Conservation (phyloP, 176 grass and related monocot species). For the Areca catechu region DNA sequence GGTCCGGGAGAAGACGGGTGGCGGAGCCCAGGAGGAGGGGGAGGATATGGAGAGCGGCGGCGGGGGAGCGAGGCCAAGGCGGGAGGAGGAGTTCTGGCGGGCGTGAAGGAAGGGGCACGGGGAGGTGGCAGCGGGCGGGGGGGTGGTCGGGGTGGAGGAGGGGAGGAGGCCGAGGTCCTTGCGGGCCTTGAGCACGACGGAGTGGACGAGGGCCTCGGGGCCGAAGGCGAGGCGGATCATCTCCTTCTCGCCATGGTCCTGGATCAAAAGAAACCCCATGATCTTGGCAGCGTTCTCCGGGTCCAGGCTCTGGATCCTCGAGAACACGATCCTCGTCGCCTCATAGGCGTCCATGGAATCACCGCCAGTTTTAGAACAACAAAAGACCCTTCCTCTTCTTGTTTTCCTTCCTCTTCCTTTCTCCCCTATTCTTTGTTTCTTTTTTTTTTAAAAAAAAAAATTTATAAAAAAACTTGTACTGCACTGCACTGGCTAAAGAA, state of each 20-base stretch:
- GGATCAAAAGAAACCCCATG: constrained; percentile 83
- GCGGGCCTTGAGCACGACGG: constrained; percentile 55
- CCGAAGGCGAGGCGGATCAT: constrained; percentile 95
- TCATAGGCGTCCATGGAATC: constrained; percentile 86
- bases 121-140: no score
- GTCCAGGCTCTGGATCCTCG: constrained; percentile 83
- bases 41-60: constrained; percentile 51
- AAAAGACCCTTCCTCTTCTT: not conserved
- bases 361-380: not conserved
- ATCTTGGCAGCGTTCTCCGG: constrained; percentile 90
- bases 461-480: no score
- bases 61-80: constrained; percentile 15
- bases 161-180: constrained; percentile 52
- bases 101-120: constrained; percentile 38
- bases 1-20: constrained; percentile 51
- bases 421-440: not conserved
- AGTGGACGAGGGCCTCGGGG: constrained; percentile 64
- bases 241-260: constrained; percentile 93
- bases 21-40: constrained; percentile 49
- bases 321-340: constrained; percentile 93
- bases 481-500: not conserved
- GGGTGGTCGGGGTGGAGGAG: constrained; percentile 30
- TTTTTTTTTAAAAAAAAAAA: no score
- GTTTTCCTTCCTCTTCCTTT: not conserved
- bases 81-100: constrained; percentile 35